phyloP scores from a whole-genome alignment of 129 eudicot species.

The Pittosporum tobira region DNA sequence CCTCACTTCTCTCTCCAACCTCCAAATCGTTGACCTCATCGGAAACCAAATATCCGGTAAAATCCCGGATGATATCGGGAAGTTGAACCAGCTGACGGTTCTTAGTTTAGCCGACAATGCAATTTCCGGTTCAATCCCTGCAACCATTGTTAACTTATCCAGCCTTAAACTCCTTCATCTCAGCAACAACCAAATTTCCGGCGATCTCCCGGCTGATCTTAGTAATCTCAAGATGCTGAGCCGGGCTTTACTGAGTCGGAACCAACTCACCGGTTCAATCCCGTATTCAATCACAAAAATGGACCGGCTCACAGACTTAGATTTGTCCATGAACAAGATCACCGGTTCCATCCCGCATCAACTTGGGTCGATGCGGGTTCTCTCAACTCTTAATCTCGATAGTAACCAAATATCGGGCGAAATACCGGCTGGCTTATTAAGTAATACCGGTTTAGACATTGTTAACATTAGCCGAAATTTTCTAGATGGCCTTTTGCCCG shows the following conservation, averaged over 20 bases:
- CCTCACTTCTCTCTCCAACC: conserved; percentile 36
- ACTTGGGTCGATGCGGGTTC: conserved; percentile 71
- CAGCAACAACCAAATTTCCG: conserved; percentile 59
- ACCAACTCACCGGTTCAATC: conserved; percentile 57
- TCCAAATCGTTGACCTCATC: conserved; percentile 55
- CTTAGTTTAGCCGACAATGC: conserved; percentile 66
- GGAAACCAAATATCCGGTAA: conserved; percentile 67
- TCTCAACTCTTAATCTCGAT: conserved; percentile 63
- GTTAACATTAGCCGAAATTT: conserved; percentile 63
- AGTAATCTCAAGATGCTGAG: conserved; percentile 73
- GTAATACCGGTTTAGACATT: conserved; percentile 55
- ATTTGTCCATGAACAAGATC: conserved; percentile 51
- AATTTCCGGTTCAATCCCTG: conserved; percentile 52
- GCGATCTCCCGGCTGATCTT: conserved; percentile 51
- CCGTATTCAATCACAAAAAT: conserved; percentile 49
- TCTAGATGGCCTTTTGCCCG: conserved; percentile 55
- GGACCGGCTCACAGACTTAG: conserved; percentile 61
- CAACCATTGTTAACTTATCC: conserved; percentile 45
- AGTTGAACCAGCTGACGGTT: conserved; percentile 39
- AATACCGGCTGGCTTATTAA: conserved; percentile 41
- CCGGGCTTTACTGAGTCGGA: conserved; percentile 54
- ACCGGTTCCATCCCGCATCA: conserved; percentile 64
- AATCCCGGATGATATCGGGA: conserved; percentile 61
- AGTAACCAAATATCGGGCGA: conserved; percentile 46
- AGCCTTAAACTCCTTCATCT: conserved; percentile 62